A percentile compares a stretch with the other conserved stretches of the same genome.
These are phyloP conservation scores for Cardiospermum halicacabum DNA, from an alignment of 345 rosid species.

Conservation along the genomic window DNA sequence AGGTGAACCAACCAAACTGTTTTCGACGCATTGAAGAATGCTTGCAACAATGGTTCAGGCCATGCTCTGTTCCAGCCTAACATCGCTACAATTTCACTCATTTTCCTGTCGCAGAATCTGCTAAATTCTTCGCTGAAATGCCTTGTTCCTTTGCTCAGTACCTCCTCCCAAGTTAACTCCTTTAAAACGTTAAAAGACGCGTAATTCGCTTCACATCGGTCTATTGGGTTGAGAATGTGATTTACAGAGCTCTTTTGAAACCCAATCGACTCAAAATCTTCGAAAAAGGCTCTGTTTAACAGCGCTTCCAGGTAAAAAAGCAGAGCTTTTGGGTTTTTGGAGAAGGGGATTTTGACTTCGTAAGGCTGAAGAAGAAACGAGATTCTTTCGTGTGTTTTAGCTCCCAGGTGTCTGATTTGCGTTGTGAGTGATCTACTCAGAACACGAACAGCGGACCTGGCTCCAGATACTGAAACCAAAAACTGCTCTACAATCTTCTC, in stretches of 20 bases:
- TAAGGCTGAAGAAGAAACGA: conserved; percentile 68
- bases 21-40: conserved; percentile 84
- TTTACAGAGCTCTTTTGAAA: conserved; percentile 50
- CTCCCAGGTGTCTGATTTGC: conserved; percentile 62
- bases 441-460: conserved; percentile 52
- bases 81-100: conserved; percentile 84
- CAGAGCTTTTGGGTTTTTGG: conserved; percentile 54
- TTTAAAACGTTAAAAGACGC: conserved; percentile 49
- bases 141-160: conserved; percentile 71
- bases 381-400: conserved; percentile 51
- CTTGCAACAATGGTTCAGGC: conserved; percentile 78
- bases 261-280: conserved; percentile 79
- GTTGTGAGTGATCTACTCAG: conserved; percentile 60
- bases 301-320: conserved; percentile 66
- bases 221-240: conserved; percentile 68
- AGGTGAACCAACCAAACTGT: conserved; percentile 85
- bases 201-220: conserved; percentile 63
- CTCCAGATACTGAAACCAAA: conserved; percentile 59
- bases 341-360: conserved; percentile 53
- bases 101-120: conserved; percentile 79
- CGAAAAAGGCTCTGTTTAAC: conserved; percentile 68
- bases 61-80: conserved; percentile 81
- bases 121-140: conserved; percentile 91
- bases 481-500: conserved; percentile 64
- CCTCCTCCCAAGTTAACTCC: conserved; percentile 84